Evolutionary conservation across 2,329 filamentous ascomycete species (phyloP).

Genomic region (Penicillium corylophilum): DNA sequence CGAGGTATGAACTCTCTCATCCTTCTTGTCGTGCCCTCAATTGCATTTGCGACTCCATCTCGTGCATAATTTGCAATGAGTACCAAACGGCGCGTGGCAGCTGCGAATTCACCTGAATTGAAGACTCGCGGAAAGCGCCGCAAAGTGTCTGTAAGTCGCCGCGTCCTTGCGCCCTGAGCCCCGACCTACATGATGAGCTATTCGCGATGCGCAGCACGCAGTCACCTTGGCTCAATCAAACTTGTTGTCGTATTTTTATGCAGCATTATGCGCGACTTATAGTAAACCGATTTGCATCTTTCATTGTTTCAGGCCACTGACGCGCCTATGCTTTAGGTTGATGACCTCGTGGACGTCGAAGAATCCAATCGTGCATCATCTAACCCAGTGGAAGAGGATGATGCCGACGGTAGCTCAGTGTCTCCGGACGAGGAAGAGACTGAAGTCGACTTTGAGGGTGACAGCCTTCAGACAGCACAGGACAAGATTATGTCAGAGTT

Average conservation of each 20-base stretch:
- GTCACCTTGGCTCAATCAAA: background rate
- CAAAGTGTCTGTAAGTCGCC: conserved; percentile 57
- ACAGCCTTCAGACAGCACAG: conserved; percentile 80
- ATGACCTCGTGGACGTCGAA: conserved; percentile 19
- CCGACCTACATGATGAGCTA: background rate
- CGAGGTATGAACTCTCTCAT: conserved; percentile 14
- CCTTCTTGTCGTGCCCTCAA: background rate
- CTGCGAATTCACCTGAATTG: conserved; percentile 49
- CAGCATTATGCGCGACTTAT: background rate
- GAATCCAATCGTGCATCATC: conserved; percentile 21
- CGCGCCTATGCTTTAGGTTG: conserved; percentile 16
- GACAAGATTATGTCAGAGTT: conserved; percentile 79
- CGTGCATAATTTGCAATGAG: conserved; percentile 28
- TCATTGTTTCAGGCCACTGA: conserved; percentile 1
- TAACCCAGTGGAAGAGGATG: conserved; percentile 28
- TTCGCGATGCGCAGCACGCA: background rate
- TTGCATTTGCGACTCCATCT: background rate
- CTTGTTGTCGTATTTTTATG: background rate
- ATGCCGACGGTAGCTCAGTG: conserved; percentile 9
- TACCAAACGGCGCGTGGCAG: conserved; percentile 57
- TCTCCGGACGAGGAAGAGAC: conserved; percentile 53
- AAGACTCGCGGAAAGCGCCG: conserved; percentile 59
- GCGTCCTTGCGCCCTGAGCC: conserved; percentile 1
- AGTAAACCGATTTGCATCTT: background rate
- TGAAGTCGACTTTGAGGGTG: conserved; percentile 64